Base-by-base conservation (phyloP, 148 eudicot genomes). In the Drosera capensis region DNA sequence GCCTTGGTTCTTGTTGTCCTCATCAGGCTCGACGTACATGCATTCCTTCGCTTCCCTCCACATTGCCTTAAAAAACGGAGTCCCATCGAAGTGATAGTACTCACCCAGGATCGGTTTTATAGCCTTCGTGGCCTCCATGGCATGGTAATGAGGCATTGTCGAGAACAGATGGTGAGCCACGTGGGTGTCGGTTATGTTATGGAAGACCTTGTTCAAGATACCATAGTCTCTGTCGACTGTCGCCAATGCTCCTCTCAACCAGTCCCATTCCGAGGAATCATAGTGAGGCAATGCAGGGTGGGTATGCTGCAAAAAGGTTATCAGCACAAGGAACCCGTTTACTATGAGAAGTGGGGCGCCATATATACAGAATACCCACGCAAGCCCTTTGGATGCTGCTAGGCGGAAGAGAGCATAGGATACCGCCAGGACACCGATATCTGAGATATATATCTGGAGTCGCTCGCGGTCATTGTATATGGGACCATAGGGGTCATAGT, bases 71-170 rank as follows among this genome's bases (percentile, higher is more conserved):
- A 60, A 56, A 22, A 79, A 40, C 0, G 93, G 77, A 3, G 96
- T 86, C 17, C 68, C 56, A 12, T 86, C 96, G 1, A 60, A 69
- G 40, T 68, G 83, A 40, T 86, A 86, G 42, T 78, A 86, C 4
- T 73, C 64, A 0, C 88, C 85, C 31, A 86, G 40, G 14, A 86
- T 59, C 6, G 96, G 94, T 58, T 68, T 86, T 9, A 86, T 78
- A 1, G 82, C 94, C 58, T 73, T 78, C 1, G 93, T 86, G 1
- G 96, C 96, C 58, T 86, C 96, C 94, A 71, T 73, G 0, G 96
- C 96, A 38, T 86, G 84, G 38, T 86, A 86, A 65, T 86, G 96
- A 2, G 96, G 96, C 71, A 86, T 78, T 6, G 79, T 76, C 1
- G 96, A 79, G 77, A 86, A 62, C 55, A 86, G 49, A 53, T 86